Evolutionary conservation across 1,139 yeast genomes (phyloP), one percentile per base, ranked within the genome.

Genomic region (Debaryomycetaceae sp.): DNA sequence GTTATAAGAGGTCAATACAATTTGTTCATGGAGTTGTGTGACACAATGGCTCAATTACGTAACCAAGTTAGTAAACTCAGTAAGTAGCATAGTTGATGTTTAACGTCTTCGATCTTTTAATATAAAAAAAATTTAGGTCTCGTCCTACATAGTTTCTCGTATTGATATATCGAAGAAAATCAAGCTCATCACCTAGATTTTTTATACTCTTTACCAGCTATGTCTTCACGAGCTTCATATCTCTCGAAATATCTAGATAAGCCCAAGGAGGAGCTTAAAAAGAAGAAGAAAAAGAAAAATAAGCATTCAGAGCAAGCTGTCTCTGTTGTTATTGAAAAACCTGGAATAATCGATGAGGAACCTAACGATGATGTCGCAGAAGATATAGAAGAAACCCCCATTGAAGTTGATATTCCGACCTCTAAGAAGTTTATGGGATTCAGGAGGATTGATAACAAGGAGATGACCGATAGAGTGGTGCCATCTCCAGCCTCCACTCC

Each of bases 11-110:
- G 85, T 50, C 97, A 91, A 63, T 88, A 88, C 60, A 72, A 75
- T 41, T 70, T 91, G 47, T 91, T 91, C 62, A 87, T 92, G 91
- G 95, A 89, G 53, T 73, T 89, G 38, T 91, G 96, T 43, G 95
- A 89, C 61, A 77, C 82, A 29, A 83, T 91, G 55, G 98, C 98
- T 2, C 95, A 86, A 53, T 66, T 88, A 39, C 98, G 92, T 63
- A 89, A 84, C 51, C 81, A 80, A 45, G 50, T 63, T 16, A 54
- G 51, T 39, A 59, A 52, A 42, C 38, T 53, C 32, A 37, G 44
- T 14, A 52, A 52, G 41, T 43, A 42, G 18, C 22, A 39, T 33
- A 33, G 18, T 24, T 26, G 30, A 17, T 26, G 15, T 36, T 17
- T 8, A 30, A 9, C 31, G 13, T 18, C n/a, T n/a, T n/a, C n/a